Evolutionary conservation across 768 basidiomycete species (phyloP), one percentile per base, ranked within the genome.

Genomic region (Multifurca ochricompacta): DNA sequence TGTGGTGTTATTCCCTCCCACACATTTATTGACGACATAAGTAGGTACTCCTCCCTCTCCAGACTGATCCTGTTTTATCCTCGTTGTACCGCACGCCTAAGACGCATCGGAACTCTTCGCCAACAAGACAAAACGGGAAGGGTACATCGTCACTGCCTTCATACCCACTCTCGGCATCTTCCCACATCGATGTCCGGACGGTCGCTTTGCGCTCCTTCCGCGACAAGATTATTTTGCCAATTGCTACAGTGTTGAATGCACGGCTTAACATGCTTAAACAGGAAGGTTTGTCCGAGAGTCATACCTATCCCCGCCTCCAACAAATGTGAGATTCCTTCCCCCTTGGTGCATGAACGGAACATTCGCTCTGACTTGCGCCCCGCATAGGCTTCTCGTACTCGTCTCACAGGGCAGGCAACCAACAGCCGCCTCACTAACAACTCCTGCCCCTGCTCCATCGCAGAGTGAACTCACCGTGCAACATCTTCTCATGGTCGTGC

Each of bases 201-300:
- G 76, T 91, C n/a, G 85, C 87, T 6, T 73, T 92, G 23, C 77
- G 81, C 37, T 80, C 85, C 7, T 92, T 92, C 66, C 80, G 90
- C 27, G 89, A 92, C 69, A 78, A 77, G 51, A 81, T 91, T 53
- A 80, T 91, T 32, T 71, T 87, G 18, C 85, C 88, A 0, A 70
- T 85, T 16, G 78, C 73, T 46, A 64, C 76, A 48, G 72, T 79
- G 8, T 68, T 91, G 11, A 74, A 81, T 40, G 67, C 73, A 3
- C 76, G 82, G 11, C 73, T 90, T 31, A 77, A 76, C 23, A 67
- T 75, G 43, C 68, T 77, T 1, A 78, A 74, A 30, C 79, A 83
- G 54, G 85, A 85, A 43, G 75, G 71, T 40, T 71, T 79, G 37
- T 70, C 78, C 31, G 80, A 83, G 49, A 73, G 75, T 2, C 67